Percentiles rank a stretch among this genome's conserved stretches.
Evolutionary conservation across 1,284 basidiomycete species (phyloP).

Genomic region (Fereydounia khargensis): DNA sequence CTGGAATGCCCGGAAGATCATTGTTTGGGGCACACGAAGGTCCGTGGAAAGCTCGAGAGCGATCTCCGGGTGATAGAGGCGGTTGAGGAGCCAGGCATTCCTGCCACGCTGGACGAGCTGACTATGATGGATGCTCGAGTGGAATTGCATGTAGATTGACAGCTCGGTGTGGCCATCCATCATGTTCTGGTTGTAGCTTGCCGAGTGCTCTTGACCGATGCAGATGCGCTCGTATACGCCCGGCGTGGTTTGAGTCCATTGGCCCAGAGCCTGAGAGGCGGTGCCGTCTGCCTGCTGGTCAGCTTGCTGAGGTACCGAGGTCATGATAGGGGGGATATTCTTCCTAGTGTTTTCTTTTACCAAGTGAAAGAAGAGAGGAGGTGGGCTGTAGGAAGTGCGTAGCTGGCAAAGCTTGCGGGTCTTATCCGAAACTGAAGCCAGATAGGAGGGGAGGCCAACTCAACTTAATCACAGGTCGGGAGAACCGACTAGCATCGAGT

Average conservation of each 20-base stretch:
- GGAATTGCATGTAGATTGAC: constrained; percentile 4
- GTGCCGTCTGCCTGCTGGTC: no score
- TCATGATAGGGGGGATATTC: no score
- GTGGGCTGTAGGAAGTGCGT: no score
- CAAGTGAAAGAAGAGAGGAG: no score
- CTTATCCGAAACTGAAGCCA: no score
- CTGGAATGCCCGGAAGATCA: no score
- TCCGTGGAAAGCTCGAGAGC: constrained; percentile 18
- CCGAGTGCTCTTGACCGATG: constrained; percentile 23
- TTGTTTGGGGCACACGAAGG: constrained; percentile 7
- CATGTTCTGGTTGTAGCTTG: constrained; percentile 30
- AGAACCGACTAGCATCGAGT: no score
- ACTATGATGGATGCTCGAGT: constrained; percentile 4
- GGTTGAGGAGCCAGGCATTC: constrained; percentile 11
- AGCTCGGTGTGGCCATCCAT: constrained; percentile 32
- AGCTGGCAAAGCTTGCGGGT: no score
- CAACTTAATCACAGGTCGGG: no score
- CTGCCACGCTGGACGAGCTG: constrained; percentile 10
- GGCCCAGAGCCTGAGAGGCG: constrained; percentile 2
- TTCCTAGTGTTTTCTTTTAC: no score
- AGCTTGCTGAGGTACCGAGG: no score
- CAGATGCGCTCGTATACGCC: constrained; percentile 18
- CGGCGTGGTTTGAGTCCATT: constrained; percentile 7
- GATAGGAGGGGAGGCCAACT: no score
- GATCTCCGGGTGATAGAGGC: constrained; percentile 15